phyloP scores from a whole-genome alignment of 495 filamentous ascomycete species.

The Neurospora sp. region DNA sequence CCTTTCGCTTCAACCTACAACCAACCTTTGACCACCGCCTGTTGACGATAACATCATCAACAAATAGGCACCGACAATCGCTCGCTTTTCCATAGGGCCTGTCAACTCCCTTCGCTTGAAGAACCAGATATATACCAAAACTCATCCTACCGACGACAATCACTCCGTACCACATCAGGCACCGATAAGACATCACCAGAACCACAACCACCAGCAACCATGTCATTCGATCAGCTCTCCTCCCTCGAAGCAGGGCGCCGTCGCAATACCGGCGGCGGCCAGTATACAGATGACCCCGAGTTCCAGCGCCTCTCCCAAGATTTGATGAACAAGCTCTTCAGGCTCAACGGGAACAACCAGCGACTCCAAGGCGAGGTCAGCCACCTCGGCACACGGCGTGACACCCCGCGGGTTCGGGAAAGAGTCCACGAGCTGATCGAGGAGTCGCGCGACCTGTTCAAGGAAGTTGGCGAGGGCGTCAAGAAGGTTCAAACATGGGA shows the following conservation, averaged over 20 bases:
- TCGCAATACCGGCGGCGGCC: conserved; percentile 24
- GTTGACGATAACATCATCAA: not conserved
- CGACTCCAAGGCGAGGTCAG: conserved; percentile 69
- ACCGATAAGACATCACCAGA: not conserved
- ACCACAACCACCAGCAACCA: conserved; percentile 20
- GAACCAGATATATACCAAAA: not conserved
- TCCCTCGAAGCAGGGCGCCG: conserved; percentile 60
- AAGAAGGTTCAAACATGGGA: conserved; percentile 89
- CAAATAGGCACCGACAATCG: not conserved
- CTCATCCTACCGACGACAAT: not conserved
- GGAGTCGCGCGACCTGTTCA: conserved; percentile 77
- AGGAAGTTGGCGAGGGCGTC: conserved; percentile 83
- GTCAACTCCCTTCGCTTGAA: not conserved
- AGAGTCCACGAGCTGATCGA: conserved; percentile 77
- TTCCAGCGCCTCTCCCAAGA: conserved; percentile 73
- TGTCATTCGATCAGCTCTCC: conserved; percentile 87
- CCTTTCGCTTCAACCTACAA: not conserved
- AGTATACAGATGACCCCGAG: conserved; percentile 88
- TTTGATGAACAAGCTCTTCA: conserved; percentile 77
- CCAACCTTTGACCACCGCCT: not conserved
- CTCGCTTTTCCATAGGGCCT: not conserved
- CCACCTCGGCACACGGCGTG: conserved; percentile 77
- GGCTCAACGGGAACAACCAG: conserved; percentile 75
- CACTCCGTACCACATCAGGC: not conserved
- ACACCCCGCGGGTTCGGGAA: conserved; percentile 85